phyloP scores from a whole-genome alignment of 768 basidiomycete species.

The Tylopilus rubrobrunneus region DNA sequence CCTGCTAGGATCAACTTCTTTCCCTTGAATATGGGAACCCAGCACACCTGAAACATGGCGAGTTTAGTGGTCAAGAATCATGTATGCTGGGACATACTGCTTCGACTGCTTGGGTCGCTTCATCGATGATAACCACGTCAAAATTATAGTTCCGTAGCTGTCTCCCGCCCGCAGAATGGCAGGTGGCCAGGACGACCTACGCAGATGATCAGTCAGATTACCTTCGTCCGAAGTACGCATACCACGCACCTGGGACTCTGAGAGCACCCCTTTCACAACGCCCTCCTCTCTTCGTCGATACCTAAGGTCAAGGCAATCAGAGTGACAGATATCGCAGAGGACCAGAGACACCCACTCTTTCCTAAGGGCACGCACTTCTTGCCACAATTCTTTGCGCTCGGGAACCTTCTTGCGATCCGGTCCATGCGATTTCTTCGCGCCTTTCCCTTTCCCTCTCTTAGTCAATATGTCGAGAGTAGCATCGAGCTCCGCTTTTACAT shows the following conservation, averaged over 20 bases:
- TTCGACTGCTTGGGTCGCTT: slow-evolving; percentile 96
- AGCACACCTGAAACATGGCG: slow-evolving; percentile 46
- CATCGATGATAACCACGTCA: slow-evolving; percentile 94
- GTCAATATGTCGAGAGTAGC: slow-evolving; percentile 59
- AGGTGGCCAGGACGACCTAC: slow-evolving; percentile 87
- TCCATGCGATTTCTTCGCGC: slow-evolving; percentile 67
- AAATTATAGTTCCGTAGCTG: slow-evolving; percentile 76
- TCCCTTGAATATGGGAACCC: slow-evolving; percentile 92
- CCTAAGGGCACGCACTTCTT: slow-evolving; percentile 77
- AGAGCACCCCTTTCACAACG: slow-evolving; percentile 77
- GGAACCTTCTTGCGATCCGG: slow-evolving; percentile 10
- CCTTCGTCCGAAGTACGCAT: neutral
- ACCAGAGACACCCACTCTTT: slow-evolving; percentile 66
- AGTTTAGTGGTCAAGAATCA: neutral
- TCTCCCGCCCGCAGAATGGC: slow-evolving; percentile 82
- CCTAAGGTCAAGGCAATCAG: slow-evolving; percentile 36
- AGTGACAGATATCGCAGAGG: neutral
- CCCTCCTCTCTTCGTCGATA: slow-evolving; percentile 87
- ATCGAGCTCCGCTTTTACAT: slow-evolving; percentile 86
- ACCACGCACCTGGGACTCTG: slow-evolving; percentile 61
- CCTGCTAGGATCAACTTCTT: slow-evolving; percentile 89
- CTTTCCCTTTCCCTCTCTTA: slow-evolving; percentile 70
- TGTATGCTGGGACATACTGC: slow-evolving; percentile 51
- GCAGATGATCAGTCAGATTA: neutral
- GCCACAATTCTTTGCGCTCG: slow-evolving; percentile 83